Conservation (phyloP, 2,329 filamentous ascomycete genomes). For the Aphanocladium album region DNA sequence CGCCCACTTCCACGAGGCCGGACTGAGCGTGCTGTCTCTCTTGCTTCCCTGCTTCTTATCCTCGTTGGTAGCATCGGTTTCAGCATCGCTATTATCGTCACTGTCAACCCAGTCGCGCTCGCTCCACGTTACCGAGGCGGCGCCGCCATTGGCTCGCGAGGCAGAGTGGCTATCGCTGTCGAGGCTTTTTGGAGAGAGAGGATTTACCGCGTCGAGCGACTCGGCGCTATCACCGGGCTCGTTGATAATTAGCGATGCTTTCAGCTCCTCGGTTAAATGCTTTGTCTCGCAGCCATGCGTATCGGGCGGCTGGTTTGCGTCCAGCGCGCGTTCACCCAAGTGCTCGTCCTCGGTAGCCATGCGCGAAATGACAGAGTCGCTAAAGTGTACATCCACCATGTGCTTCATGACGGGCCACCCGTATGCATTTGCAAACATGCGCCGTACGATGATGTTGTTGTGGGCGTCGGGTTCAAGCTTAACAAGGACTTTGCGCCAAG, state of each 20-base stretch:
- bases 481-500: conserved; percentile 96
- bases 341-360: conserved; percentile 64
- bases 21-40: conserved; percentile 14
- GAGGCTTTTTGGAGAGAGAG: conserved; percentile 31
- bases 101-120: conserved; percentile 59
- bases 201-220: conserved; percentile 41
- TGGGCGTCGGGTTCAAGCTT: conserved; percentile 94
- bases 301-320: conserved; percentile 49
- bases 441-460: conserved; percentile 95
- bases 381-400: conserved; percentile 90
- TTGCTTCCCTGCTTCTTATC: background rate
- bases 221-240: conserved; percentile 16
- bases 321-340: conserved; percentile 64
- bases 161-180: conserved; percentile 12
- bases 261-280: conserved; percentile 10
- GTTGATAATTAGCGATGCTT: background rate
- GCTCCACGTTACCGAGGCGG: conserved; percentile 55
- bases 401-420: conserved; percentile 97
- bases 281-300: conserved; percentile 63
- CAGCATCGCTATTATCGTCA: conserved; percentile 34
- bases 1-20: conserved; percentile 44
- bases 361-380: conserved; percentile 57
- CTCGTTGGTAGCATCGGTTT: conserved; percentile 5
- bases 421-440: conserved; percentile 95
- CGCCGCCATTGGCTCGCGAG: conserved; percentile 11